These are phyloP conservation scores for Euphorbia pulcherrima DNA, from an alignment of 345 rosid genomes.

Conservation along the genomic window DNA sequence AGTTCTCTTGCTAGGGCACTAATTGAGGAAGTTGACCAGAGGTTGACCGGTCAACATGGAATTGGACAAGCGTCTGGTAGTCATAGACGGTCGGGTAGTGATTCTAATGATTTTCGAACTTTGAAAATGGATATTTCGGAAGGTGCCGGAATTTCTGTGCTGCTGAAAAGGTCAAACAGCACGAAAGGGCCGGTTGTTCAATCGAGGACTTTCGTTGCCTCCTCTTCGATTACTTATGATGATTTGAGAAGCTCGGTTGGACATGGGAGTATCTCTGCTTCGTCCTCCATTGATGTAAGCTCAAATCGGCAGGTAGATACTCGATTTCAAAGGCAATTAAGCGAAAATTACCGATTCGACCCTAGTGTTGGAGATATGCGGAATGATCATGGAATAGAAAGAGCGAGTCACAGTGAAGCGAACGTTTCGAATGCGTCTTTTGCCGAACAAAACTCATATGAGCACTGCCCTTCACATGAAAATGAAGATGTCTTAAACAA, in stretches of 20 bases:
- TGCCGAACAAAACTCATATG: constrained; percentile 25
- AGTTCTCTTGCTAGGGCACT: constrained; percentile 31
- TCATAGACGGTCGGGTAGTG: constrained; percentile 27
- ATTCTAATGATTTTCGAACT: constrained; percentile 28
- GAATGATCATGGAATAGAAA: constrained; percentile 38
- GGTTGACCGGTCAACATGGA: constrained; percentile 31
- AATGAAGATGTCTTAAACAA: constrained; percentile 35
- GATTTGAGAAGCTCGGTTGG: constrained; percentile 83
- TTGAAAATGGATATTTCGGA: constrained; percentile 39
- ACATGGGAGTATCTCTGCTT: constrained; percentile 65
- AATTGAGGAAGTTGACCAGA: constrained; percentile 41
- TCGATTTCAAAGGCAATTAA: constrained; percentile 60
- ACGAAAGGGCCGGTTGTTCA: constrained; percentile 61
- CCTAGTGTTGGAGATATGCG: constrained; percentile 30
- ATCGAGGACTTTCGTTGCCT: constrained; percentile 59
- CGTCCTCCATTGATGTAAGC: constrained; percentile 75
- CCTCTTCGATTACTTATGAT: constrained; percentile 55
- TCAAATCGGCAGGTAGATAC: constrained; percentile 58
- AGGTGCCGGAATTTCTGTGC: constrained; percentile 59
- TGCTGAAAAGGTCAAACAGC: constrained; percentile 78
- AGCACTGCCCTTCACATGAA: constrained; percentile 30
- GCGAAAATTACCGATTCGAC: constrained; percentile 66
- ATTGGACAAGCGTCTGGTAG: constrained; percentile 36
- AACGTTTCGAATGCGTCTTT: constrained; percentile 27
- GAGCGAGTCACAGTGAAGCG: constrained; percentile 34